phyloP scores from a whole-genome alignment of 345 rosid species.

The Populus ilicifolia region DNA sequence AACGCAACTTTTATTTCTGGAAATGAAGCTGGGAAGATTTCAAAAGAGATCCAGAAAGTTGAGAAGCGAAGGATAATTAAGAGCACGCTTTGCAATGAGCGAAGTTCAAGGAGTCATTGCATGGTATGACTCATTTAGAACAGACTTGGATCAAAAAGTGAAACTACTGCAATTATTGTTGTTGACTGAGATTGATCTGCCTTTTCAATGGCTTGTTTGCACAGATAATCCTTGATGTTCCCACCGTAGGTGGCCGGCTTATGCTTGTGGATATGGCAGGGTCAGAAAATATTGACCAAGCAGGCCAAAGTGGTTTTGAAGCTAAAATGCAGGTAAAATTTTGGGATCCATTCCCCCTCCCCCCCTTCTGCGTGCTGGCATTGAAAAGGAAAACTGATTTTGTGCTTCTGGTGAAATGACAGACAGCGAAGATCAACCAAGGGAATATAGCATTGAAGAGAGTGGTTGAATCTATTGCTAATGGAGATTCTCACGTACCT shows the following conservation, averaged over 20 bases:
- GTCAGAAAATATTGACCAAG: constrained; percentile 95
- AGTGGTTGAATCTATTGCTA: constrained; percentile 96
- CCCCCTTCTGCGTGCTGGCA: neutral
- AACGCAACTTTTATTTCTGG: constrained; percentile 85
- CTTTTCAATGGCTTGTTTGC: neutral
- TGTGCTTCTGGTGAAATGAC: constrained; percentile 25
- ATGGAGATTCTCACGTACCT: constrained; percentile 98
- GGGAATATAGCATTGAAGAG: constrained; percentile 91
- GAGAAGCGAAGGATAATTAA: constrained; percentile 93
- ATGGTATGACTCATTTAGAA: constrained; percentile 44
- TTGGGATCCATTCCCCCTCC: neutral
- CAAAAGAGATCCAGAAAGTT: constrained; percentile 87
- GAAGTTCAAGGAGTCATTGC: constrained; percentile 98
- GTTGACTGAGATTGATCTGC: neutral
- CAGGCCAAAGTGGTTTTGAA: constrained; percentile 87
- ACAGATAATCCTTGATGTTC: constrained; percentile 93
- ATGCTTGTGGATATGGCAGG: constrained; percentile 99
- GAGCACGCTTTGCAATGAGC: constrained; percentile 86
- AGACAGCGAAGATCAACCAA: constrained; percentile 97
- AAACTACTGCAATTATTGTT: neutral
- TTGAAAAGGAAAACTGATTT: constrained; percentile 3
- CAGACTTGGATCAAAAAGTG: neutral
- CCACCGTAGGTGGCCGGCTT: constrained; percentile 89
- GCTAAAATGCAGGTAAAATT: constrained; percentile 90
- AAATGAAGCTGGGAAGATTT: constrained; percentile 79